Evolutionary conservation across 352 stramenopile genomes (phyloP), one percentile per base, ranked within the genome.

Genomic region (Blastocystis sp.): DNA sequence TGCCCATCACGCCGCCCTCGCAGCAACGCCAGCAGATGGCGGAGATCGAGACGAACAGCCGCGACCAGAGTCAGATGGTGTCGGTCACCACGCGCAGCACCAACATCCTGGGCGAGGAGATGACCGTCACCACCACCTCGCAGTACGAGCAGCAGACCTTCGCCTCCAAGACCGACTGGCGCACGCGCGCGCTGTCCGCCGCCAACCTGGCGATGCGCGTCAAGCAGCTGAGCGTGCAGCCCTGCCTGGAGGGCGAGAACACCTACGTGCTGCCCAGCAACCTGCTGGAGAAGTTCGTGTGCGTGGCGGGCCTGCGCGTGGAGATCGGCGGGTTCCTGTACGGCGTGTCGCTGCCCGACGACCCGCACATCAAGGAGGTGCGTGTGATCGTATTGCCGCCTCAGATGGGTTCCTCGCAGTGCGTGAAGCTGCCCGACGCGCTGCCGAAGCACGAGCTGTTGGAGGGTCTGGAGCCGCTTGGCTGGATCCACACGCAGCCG

Each of bases 241-340:
- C 96, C 17, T 79, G 60, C 60, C 60, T 86, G 60, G 76, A 89
- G 19, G 65, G 76, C 38, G 89, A 92, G 28, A 95, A 98, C 84
- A 99, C 97, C 17, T 99, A 99, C 91, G 96, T 99, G 56, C 89
- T 99, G 48, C 96, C 97, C 1, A 99, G 99, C 90, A 99, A 99
- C 90, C 94, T 99, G 88, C 92, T 99, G 2, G 97, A 96, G 87
- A 98, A 98, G 91, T 99, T 99, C 89, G 98, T 99, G 79, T 98
- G 93, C n/a, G 94, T 98, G 74, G 92, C 95, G 10, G 96, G 99
- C 89, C 91, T 98, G 66, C 94, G 96, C 48, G 98, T 96, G 41
- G 96, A 99, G 89, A 96, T 99, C 88, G 96, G 95, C 66, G 97
- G 96, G 14, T 96, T 98, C 80, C 93, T 99, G 86, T 99, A 99